Evolutionary conservation across 352 stramenopile species (phyloP), one percentile per base, ranked within the genome.

Genomic region (Phytophthora multivora): DNA sequence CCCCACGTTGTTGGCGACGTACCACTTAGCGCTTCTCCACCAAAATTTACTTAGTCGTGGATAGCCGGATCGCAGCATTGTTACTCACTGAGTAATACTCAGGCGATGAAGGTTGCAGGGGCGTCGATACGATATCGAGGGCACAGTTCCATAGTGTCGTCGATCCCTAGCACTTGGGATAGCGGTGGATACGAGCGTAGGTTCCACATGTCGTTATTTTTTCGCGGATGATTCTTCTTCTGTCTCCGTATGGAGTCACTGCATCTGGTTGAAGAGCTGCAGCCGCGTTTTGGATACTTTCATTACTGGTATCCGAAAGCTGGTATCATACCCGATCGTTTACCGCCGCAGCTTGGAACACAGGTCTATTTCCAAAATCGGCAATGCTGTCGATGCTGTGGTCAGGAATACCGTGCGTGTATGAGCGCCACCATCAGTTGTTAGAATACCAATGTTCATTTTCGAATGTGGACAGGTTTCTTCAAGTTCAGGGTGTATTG

Each of bases 31-130:
- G 18, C 40, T 51, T 60, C 52, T n/a, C 41, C 21, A 61, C 42
- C 53, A 54, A 61, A 47, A 53, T 26, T 58, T 63, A 46, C 26
- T 41, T 47, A 16, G 31, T 28, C 5, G 26, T 51, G 39, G 52
- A 52, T 19, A 51, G 40, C 19, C 51, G 11, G 13, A 25, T 5
- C 38, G 38, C 23, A n/a, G 4, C 21, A 23, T 4, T 23, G 21
- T 23, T 23, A 23, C 21, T n/a, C n/a, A n/a, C n/a, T n/a, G n/a
- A n/a, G n/a, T n/a, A n/a, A n/a, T n/a, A n/a, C n/a, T 15, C 38
- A 40, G 35, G 15, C 19, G 35, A 18, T 42, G 26, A 31, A 42
- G 23, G 18, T 21, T 42, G 6, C 16, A 42, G 2, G 8, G 36
- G 4, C 16, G 36, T 18, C n/a, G 36, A 4, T 31, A 39, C 7